Conservation (phyloP, 2,329 filamentous ascomycete genomes). For the Chaetomium olivaceum region DNA sequence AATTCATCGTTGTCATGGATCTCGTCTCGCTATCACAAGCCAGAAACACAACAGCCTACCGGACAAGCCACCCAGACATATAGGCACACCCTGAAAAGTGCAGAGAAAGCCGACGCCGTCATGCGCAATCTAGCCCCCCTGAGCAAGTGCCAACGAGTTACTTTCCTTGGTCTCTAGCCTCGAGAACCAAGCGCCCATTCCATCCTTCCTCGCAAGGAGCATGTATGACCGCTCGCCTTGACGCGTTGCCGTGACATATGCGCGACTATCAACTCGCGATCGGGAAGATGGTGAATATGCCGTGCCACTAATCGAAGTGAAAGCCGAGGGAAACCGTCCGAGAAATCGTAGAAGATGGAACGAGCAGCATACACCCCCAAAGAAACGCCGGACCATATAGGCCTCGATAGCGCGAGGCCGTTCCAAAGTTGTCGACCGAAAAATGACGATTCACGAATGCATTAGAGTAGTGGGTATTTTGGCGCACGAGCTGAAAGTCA, state of each 20-base stretch:
- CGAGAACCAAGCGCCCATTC: conserved; percentile 3
- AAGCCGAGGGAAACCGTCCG: conserved; percentile 20
- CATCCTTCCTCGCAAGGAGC: neutral
- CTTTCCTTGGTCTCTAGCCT: conserved; percentile 2
- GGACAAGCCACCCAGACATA: conserved; percentile 11
- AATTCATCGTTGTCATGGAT: conserved; percentile 34
- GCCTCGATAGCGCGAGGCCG: conserved; percentile 43
- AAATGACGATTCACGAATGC: conserved; percentile 48
- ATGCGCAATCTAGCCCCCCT: conserved; percentile 22
- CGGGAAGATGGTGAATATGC: conserved; percentile 11
- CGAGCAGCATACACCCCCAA: conserved; percentile 31
- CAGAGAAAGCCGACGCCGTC: conserved; percentile 23
- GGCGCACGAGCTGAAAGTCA: conserved; percentile 44
- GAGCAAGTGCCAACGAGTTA: conserved; percentile 1
- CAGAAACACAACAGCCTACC: conserved; percentile 17
- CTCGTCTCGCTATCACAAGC: conserved; percentile 31
- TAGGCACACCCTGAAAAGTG: conserved; percentile 12
- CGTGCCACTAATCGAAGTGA: conserved; percentile 18
- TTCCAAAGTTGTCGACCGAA: conserved; percentile 38
- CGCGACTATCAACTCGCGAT: neutral
- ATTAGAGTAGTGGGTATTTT: conserved; percentile 59
- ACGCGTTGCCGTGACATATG: neutral
- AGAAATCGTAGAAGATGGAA: conserved; percentile 28
- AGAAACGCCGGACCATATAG: conserved; percentile 48
- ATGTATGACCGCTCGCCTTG: conserved; percentile 1